Evolutionary conservation across 192 early-diverging fungal genomes (phyloP), one percentile per base, ranked within the genome.

Genomic region (Podila verticillata): DNA sequence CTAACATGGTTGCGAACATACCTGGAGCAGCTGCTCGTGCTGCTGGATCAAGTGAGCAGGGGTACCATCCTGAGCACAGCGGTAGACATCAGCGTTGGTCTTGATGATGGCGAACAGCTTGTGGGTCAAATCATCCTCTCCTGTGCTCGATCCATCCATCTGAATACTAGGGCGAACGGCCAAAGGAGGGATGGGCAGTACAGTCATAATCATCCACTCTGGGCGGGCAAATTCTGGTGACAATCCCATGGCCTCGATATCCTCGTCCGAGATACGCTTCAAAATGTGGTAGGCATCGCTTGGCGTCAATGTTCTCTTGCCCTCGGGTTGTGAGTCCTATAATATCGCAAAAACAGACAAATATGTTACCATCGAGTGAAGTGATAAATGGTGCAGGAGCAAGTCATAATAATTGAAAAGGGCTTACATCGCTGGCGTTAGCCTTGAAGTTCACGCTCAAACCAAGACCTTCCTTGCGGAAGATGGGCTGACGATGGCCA

Each of bases 91-190:
- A 28, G 88, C 92, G 82, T 98, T 99, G 20, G 97, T 92, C 84
- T 97, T 97, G 64, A 99, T 80, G 63, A 99, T 95, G 69, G 96
- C 95, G 69, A 91, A 92, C 60, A 99, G 83, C 81, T 96, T 97
- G 82, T 95, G 91, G 5, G 98, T 99, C 81, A 99, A 89, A 91
- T 99, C 97, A 83, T 99, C 98, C 89, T 99, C 95, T 69, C 93
- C 91, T 58, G 89, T 86, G 67, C 91, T 89, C 3, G 91, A 90
- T 56, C 96, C 96, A 62, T 97, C 95, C 92, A 96, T 94, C 72
- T 92, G 91, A 79, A 98, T 95, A 74, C 96, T 95, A 22, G 98
- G 98, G 51, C 98, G 95, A 30, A 99, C 98, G 7, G 96, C 88
- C 85, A 96, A 95, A 2, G 98, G 98, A 47, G 98, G 96, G 9